Evolutionary conservation across 192 early-diverging fungal species (phyloP).

Genomic region (Backusella westeae): DNA sequence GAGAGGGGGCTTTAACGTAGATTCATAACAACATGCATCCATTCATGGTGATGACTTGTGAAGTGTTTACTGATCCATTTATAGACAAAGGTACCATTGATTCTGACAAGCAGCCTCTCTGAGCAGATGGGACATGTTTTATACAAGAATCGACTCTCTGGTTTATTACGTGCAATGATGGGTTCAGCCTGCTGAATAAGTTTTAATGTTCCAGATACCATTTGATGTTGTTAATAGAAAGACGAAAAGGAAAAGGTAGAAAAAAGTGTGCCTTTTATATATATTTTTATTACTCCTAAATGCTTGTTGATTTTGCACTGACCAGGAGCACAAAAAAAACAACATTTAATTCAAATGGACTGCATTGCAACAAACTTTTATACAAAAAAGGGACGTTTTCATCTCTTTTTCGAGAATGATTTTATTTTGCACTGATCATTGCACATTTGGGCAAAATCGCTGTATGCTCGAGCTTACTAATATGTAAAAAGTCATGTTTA

Average conservation of each 20-base stretch:
- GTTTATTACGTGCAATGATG: not conserved
- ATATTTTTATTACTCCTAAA: not conserved
- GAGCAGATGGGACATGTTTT: conserved; percentile 30
- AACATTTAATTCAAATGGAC: conserved; percentile 4
- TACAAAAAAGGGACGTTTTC: not conserved
- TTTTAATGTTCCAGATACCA: not conserved
- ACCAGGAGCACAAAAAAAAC: not conserved
- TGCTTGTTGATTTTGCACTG: not conserved
- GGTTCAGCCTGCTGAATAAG: not conserved
- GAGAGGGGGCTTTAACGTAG: not conserved
- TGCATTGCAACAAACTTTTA: not conserved
- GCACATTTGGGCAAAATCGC: too few relatives aligned
- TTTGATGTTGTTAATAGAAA: not conserved
- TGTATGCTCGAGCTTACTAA: not conserved
- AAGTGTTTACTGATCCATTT: conserved; percentile 31
- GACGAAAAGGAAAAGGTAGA: not conserved
- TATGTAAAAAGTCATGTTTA: too few relatives aligned
- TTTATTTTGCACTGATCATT: not conserved
- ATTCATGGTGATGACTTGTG: conserved; percentile 22
- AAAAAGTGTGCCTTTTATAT: not conserved
- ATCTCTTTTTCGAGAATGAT: not conserved
- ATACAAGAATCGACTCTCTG: conserved; percentile 3
- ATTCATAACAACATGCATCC: conserved; percentile 26
- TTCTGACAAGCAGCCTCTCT: conserved; percentile 21
- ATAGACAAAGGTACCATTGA: conserved; percentile 26